Percentiles rank a stretch among this genome's conserved stretches.
Evolutionary conservation across 1,284 basidiomycete species (phyloP).

Genomic region (Fomitopsis pinicola): DNA sequence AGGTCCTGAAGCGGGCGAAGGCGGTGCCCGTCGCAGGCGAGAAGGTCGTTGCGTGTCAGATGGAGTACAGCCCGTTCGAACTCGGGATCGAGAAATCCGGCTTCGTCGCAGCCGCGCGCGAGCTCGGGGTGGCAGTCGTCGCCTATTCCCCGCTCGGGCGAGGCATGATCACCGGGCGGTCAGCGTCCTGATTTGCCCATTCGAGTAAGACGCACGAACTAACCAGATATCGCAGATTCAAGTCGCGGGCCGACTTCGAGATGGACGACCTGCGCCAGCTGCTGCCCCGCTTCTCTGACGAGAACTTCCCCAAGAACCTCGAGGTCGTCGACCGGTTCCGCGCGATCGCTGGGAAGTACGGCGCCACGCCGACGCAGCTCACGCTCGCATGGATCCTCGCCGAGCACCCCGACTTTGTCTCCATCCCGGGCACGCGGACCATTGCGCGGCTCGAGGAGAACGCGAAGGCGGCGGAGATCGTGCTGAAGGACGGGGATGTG

Average conservation of each 20-base stretch:
- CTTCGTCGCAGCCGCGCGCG: constrained; percentile 24
- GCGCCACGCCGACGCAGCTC: constrained; percentile 1
- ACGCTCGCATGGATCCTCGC: constrained; percentile 6
- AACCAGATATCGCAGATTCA: background rate
- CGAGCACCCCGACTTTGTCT: constrained; percentile 1
- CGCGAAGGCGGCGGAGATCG: constrained; percentile 2
- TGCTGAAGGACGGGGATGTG: background rate
- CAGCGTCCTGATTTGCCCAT: background rate
- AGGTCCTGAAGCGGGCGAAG: constrained; percentile 29
- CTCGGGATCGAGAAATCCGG: constrained; percentile 25
- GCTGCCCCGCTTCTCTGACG: background rate
- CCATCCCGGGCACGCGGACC: background rate
- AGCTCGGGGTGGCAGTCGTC: constrained; percentile 30
- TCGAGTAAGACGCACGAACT: background rate
- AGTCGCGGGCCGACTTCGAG: background rate
- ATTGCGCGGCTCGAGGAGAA: constrained; percentile 1
- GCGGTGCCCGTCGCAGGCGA: constrained; percentile 32
- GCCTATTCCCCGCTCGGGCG: constrained; percentile 41
- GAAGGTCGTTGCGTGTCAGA: constrained; percentile 28
- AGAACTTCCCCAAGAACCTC: constrained; percentile 5
- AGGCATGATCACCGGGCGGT: background rate
- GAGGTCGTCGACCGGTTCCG: constrained; percentile 2
- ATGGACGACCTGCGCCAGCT: background rate
- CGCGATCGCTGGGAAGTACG: background rate
- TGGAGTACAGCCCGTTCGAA: constrained; percentile 41